Percentiles rank a stretch among this genome's conserved stretches.
These are phyloP conservation scores for Cynara cardunculus DNA, from an alignment of 129 eudicot species.

Conservation along the genomic window DNA sequence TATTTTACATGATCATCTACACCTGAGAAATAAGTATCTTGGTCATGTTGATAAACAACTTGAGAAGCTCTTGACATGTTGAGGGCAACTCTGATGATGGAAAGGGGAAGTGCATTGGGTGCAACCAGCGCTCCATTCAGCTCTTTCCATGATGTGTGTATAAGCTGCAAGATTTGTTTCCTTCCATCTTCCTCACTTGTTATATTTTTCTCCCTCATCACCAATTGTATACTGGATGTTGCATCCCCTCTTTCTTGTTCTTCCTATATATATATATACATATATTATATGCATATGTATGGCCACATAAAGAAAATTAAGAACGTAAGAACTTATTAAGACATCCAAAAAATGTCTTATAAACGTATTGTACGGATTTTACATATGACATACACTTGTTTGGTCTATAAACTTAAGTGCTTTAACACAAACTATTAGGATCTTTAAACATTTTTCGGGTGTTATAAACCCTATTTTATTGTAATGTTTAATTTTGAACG, in stretches of 20 bases:
- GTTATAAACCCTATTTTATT: background rate
- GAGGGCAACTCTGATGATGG: slow-evolving; percentile 34
- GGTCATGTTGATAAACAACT: slow-evolving; percentile 56
- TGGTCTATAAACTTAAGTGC: background rate
- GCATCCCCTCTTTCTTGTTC: slow-evolving; percentile 51
- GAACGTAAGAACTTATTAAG: background rate
- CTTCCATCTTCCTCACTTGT: slow-evolving; percentile 29
- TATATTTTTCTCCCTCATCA: slow-evolving; percentile 31
- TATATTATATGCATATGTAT: background rate
- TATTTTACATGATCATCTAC: slow-evolving; percentile 48
- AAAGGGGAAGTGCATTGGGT: slow-evolving; percentile 37
- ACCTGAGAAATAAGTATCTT: slow-evolving; percentile 36
- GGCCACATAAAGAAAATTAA: background rate
- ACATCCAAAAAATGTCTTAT: background rate
- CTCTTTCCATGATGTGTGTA: slow-evolving; percentile 41
- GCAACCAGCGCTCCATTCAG: slow-evolving; percentile 35
- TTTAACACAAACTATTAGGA: too few relatives aligned
- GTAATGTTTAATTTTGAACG: background rate
- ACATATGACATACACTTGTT: too few relatives aligned
- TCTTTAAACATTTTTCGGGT: too few relatives aligned
- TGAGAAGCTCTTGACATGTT: slow-evolving; percentile 62
- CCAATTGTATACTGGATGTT: slow-evolving; percentile 40
- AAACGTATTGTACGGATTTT: background rate
- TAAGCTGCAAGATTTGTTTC: slow-evolving; percentile 24
- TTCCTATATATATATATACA: slow-evolving; percentile 19